Evolutionary conservation across 768 basidiomycete species (phyloP), one percentile per base, ranked within the genome.

Genomic region (Thelephora aurantiotincta): DNA sequence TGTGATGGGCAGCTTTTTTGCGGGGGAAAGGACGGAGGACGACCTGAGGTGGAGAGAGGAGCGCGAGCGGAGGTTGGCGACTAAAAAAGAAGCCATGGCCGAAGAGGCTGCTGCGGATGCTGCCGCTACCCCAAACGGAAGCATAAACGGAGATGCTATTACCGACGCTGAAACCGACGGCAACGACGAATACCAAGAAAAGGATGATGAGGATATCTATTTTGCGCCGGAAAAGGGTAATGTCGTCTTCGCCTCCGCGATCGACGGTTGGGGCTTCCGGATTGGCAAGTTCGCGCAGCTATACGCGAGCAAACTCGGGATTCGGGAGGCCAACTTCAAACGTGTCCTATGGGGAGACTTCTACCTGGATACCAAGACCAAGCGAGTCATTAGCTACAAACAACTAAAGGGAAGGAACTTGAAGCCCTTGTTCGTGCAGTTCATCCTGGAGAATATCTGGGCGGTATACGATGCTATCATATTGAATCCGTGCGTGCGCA

Each of bases 221-320:
- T 98, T 99, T 55, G 87, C 91, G 0, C 96, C 96, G 0, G 89
- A 92, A 58, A 75, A 78, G 45, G 96, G 96, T 16, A 98, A 97
- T 59, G 96, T 99, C 38, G 73, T 98, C 30, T 99, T 99, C 59
- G 87, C 93, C 0, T 91, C 86, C 26, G 96, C 94, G 3, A 78
- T 97, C 48, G 91, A 97, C 54, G 92, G 94, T 3, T 98, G 94
- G 94, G 96, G 93, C 0, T 99, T 99, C 67, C 76, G 94, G 38
- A 72, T 97, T 6, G 80, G 82, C 41, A 89, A 89, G 59, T 99
- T 99, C 57, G 91, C 96, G 0, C 81, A 92, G 59, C 68, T 98
- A 7, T 98, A 92, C 63, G 84, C 88, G 0, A 70, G 76, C 35
- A 97, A 94, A 62, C 73, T 99, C 11, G 86, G 88, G 22, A 82